Percentiles rank a stretch among this genome's conserved stretches.
Conservation (phyloP, 352 stramenopile species). For the Globisporangium emineosum region DNA sequence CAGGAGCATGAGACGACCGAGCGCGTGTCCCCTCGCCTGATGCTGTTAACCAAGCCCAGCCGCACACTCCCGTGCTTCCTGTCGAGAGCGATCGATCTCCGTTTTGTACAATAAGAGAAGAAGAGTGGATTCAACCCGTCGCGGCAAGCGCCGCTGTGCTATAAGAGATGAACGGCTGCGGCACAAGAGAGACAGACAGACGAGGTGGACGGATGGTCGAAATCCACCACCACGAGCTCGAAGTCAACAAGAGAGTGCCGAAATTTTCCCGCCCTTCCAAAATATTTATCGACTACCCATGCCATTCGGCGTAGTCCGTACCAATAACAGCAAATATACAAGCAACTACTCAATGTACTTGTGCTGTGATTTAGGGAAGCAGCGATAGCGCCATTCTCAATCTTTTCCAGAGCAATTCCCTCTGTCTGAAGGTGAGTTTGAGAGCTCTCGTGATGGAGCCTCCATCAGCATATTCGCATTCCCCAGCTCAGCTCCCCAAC, state of each 20-base stretch:
- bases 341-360: neutral
- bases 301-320: neutral
- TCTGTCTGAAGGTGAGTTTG: too few species aligned
- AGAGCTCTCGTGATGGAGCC: neutral
- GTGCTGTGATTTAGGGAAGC: too few species aligned
- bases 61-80: constrained; percentile 6
- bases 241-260: neutral
- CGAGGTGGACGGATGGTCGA: neutral
- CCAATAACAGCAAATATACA: constrained; percentile 5
- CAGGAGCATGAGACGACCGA: neutral
- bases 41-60: neutral
- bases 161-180: constrained; percentile 8
- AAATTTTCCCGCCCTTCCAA: neutral
- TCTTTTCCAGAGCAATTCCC: neutral
- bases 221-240: neutral
- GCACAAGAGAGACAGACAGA: neutral
- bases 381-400: neutral
- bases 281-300: constrained; percentile 3
- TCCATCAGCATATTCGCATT: neutral
- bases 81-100: constrained; percentile 8
- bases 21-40: neutral
- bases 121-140: neutral
- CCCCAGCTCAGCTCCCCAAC: neutral
- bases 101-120: constrained; percentile 17
- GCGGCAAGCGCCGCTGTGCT: neutral